phyloP scores from a whole-genome alignment of 1,284 basidiomycete species.

The Coriolopsis trogii region DNA sequence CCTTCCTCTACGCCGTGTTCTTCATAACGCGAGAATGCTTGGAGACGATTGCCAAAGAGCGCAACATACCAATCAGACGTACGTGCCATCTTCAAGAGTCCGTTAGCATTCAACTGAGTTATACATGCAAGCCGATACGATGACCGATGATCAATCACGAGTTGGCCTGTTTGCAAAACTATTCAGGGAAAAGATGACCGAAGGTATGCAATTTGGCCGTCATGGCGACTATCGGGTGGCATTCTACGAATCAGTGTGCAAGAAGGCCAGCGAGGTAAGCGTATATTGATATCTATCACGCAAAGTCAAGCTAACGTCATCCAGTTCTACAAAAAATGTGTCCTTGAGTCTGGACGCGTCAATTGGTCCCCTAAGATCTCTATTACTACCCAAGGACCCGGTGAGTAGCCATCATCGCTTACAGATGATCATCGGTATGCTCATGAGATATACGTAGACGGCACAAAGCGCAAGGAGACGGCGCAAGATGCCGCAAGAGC shows the following conservation, averaged over 20 bases:
- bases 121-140: too few relatives aligned
- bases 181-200: not conserved
- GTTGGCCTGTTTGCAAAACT: not conserved
- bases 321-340: not conserved
- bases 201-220: not conserved
- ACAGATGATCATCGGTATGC: not conserved
- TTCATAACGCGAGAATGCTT: not conserved
- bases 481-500: not conserved
- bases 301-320: not conserved
- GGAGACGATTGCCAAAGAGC: not conserved
- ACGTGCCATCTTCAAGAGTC: not conserved
- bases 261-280: not conserved
- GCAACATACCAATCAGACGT: not conserved
- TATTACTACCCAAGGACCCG: too few relatives aligned
- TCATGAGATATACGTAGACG: not conserved
- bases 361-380: too few relatives aligned
- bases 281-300: not conserved
- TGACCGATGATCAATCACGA: too few relatives aligned
- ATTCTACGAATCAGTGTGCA: not conserved
- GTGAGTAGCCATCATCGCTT: not conserved
- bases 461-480: not conserved
- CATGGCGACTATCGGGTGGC: not conserved
- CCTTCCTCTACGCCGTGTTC: not conserved
- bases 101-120: not conserved
- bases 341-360: too few relatives aligned